Percentiles rank a stretch among this genome's conserved stretches.
phyloP scores from a whole-genome alignment of 2,329 filamentous ascomycete species.

The Byssothecium circinans region DNA sequence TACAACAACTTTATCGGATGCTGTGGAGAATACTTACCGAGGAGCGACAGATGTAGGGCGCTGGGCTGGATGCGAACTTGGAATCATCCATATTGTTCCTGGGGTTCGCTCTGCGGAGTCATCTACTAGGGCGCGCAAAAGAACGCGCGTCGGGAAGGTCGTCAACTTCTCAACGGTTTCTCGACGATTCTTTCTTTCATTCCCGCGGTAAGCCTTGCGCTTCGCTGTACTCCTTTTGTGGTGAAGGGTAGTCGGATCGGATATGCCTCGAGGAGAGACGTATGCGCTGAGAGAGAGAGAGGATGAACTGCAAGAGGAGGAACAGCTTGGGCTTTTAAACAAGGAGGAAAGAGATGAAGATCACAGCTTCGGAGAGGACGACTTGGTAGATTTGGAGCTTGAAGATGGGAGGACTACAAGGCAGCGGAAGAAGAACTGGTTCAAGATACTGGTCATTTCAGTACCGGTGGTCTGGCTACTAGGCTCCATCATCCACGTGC shows the following conservation, averaged over 20 bases:
- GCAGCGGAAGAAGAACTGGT: slow-evolving; percentile 11
- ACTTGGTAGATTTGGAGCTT: slow-evolving; percentile 11
- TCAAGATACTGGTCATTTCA: slow-evolving; percentile 11
- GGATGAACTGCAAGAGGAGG: slow-evolving; percentile 11
- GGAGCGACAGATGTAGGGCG: no score
- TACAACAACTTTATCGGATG: no score
- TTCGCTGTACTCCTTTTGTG: neutral
- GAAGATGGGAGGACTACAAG: neutral
- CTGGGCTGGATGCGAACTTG: neutral
- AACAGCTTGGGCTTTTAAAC: slow-evolving; percentile 26
- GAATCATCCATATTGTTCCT: neutral
- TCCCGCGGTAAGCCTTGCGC: neutral
- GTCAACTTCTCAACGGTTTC: neutral
- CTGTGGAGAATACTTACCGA: no score
- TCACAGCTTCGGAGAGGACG: no score
- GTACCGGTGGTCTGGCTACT: slow-evolving; percentile 17
- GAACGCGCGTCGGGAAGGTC: neutral
- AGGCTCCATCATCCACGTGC: slow-evolving; percentile 16
- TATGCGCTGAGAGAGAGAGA: slow-evolving; percentile 9
- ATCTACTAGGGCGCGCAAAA: neutral
- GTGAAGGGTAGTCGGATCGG: neutral
- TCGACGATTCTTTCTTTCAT: no score
- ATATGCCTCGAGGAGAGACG: slow-evolving; percentile 7
- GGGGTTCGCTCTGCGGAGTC: neutral
- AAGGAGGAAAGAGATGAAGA: slow-evolving; percentile 14